A percentile compares a stretch with the other conserved stretches of the same genome.
Evolutionary conservation across 345 rosid species (phyloP).

Genomic region (Hibiscus trionum): DNA sequence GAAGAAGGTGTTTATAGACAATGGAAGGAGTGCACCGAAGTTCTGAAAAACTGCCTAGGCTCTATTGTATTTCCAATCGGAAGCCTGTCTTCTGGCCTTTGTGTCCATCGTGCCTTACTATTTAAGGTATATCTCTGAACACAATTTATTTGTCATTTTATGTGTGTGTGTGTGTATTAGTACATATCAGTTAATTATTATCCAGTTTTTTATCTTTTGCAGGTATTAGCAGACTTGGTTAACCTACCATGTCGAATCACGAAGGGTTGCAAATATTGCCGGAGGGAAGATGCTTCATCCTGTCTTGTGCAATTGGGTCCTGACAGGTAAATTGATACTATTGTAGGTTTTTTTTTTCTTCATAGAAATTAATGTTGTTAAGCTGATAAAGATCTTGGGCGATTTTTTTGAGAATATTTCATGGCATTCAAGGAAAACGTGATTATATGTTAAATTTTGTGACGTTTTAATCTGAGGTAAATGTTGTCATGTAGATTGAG

Average conservation of each 20-base stretch:
- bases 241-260: constrained; percentile 51
- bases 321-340: constrained; percentile 26
- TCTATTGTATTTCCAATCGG: constrained; percentile 45
- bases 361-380: background rate
- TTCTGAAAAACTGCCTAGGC: constrained; percentile 31
- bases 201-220: constrained; percentile 4
- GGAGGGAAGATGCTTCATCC: constrained; percentile 42
- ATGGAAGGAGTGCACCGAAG: constrained; percentile 36
- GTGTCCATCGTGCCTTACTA: constrained; percentile 40
- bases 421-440: background rate
- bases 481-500: background rate
- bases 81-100: constrained; percentile 39
- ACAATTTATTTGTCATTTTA: background rate
- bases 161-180: background rate
- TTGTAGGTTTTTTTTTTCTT: background rate
- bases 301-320: constrained; percentile 41
- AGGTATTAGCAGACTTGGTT: constrained; percentile 44
- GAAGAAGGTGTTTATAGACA: constrained; percentile 26
- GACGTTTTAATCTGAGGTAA: background rate
- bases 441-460: background rate
- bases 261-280: constrained; percentile 46
- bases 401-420: background rate
- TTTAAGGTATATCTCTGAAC: constrained; percentile 31
- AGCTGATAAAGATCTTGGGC: background rate
- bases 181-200: background rate